Evolutionary conservation across 2,329 filamentous ascomycete genomes (phyloP).

Genomic region (Penicillium sp.): DNA sequence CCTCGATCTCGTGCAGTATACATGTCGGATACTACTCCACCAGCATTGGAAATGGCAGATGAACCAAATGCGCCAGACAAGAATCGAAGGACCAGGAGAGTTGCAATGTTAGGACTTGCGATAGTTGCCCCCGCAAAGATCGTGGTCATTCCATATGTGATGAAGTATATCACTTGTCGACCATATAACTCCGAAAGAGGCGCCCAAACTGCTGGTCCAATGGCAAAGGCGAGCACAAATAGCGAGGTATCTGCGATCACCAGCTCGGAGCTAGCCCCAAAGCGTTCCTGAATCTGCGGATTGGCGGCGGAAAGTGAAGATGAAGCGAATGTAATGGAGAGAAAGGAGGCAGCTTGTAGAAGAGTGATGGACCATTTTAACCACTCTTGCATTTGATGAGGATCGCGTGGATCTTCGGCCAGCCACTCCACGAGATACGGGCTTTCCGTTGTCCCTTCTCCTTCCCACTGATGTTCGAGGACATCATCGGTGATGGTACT

Average conservation of each 20-base stretch:
- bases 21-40: background rate
- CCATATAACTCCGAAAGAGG: background rate
- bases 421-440: background rate
- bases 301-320: slow-evolving; percentile 3
- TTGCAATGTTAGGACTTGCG: background rate
- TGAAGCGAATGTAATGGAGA: background rate
- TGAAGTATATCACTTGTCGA: background rate
- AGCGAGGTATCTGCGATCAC: background rate
- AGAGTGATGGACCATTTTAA: background rate
- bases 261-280: background rate
- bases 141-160: background rate
- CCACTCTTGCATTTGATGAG: slow-evolving; percentile 1
- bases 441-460: background rate
- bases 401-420: background rate
- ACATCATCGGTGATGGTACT: background rate
- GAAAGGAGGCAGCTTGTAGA: background rate
- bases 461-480: background rate
- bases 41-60: background rate
- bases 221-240: background rate
- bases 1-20: background rate
- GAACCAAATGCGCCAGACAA: background rate
- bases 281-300: background rate
- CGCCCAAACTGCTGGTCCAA: background rate
- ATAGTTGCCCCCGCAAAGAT: background rate
- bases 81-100: background rate